These are phyloP conservation scores for Escallonia rubra DNA, from an alignment of 129 eudicot species.

Conservation along the genomic window DNA sequence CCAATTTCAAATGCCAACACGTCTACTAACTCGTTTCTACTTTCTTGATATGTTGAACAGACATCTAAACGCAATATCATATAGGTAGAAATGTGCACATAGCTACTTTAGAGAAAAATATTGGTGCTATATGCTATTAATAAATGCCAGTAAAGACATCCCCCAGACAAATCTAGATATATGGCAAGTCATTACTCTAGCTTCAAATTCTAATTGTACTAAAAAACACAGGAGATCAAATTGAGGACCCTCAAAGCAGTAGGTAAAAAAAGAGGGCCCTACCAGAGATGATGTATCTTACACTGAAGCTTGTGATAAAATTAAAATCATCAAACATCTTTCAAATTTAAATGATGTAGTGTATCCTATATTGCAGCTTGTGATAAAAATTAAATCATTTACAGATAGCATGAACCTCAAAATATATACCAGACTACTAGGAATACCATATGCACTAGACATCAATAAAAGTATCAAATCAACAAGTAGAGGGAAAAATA, in stretches of 20 bases:
- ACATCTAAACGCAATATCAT: no score
- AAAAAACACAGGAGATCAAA: neutral
- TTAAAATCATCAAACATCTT: neutral
- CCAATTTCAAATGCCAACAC: no score
- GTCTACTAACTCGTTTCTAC: no score
- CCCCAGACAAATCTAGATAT: no score
- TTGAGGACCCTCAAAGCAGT: neutral
- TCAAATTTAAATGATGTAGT: neutral
- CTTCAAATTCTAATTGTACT: neutral
- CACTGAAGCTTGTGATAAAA: neutral
- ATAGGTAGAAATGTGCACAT: no score
- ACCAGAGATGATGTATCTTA: neutral
- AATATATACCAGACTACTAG: neutral
- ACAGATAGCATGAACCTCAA: neutral
- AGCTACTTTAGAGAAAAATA: no score
- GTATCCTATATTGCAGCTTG: neutral
- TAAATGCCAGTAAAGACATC: no score
- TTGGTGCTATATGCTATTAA: no score
- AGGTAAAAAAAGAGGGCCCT: no score
- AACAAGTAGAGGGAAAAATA: conserved; percentile 12
- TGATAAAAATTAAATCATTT: neutral
- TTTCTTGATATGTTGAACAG: no score
- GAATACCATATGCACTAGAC: neutral
- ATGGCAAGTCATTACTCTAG: neutral
- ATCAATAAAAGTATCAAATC: neutral